Evolutionary conservation across 345 rosid genomes (phyloP).

Genomic region (Pistacia vera): DNA sequence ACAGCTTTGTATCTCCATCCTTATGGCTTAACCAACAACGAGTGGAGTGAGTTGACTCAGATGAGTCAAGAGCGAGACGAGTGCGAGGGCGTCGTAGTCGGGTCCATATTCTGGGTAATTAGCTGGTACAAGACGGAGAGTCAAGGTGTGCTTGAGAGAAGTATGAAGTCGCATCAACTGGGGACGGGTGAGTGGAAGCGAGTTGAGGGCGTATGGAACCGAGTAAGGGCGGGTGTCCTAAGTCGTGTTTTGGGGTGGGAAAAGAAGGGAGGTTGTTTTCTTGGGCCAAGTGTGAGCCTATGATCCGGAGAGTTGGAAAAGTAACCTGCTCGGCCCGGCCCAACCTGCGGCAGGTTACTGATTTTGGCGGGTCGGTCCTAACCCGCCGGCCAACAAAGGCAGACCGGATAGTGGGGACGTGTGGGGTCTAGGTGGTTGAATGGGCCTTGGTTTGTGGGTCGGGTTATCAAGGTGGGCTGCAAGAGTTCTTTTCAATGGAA

Average conservation of each 20-base stretch:
- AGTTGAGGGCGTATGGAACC: conserved; percentile 34
- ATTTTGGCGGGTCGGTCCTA: no score
- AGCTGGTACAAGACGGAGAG: conserved; percentile 48
- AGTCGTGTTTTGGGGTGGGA: conserved; percentile 25
- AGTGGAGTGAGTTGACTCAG: conserved; percentile 40
- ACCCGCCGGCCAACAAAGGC: no score
- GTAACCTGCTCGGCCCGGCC: no score
- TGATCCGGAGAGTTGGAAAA: neutral
- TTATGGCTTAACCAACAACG: conserved; percentile 34
- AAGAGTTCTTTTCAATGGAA: conserved; percentile 28
- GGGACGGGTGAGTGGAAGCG: conserved; percentile 40
- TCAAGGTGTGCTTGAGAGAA: conserved; percentile 43
- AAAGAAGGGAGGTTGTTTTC: conserved; percentile 8
- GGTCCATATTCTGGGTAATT: conserved; percentile 49
- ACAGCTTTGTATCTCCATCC: no score
- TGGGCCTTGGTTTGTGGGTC: conserved; percentile 34
- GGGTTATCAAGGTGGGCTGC: conserved; percentile 40
- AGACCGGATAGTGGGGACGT: conserved; percentile 19
- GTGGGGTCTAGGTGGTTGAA: conserved; percentile 29
- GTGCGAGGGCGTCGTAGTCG: conserved; percentile 44
- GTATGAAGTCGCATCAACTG: conserved; percentile 33
- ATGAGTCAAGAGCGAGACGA: conserved; percentile 56
- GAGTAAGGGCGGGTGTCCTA: conserved; percentile 27
- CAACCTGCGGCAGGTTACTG: no score
- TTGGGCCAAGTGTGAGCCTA: conserved; percentile 19